Evolutionary conservation across 1,284 basidiomycete genomes (phyloP).

Genomic region (Cutaneotrichosporon sp.): DNA sequence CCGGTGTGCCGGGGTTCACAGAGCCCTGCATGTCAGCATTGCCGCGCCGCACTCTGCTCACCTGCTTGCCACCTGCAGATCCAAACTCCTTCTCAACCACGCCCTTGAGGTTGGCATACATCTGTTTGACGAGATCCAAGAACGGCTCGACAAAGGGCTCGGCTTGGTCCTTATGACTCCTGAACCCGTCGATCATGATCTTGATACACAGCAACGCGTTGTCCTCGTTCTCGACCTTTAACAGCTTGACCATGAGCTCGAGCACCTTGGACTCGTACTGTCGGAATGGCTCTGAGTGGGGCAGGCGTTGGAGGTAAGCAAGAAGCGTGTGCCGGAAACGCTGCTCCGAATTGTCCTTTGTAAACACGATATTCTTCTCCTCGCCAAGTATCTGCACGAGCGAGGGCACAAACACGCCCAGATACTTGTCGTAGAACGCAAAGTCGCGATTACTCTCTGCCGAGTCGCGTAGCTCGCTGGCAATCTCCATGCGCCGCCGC

Average conservation of each 20-base stretch:
- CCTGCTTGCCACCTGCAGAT: slow-evolving; percentile 24
- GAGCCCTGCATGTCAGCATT: slow-evolving; percentile 5
- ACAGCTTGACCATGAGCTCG: slow-evolving; percentile 67
- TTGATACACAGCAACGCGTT: slow-evolving; percentile 90
- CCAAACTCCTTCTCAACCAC: slow-evolving; percentile 72
- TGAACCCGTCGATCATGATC: slow-evolving; percentile 69
- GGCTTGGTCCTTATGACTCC: slow-evolving; percentile 57
- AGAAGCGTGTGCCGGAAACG: slow-evolving; percentile 78
- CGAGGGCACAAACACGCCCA: slow-evolving; percentile 61
- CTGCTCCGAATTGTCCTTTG: slow-evolving; percentile 71
- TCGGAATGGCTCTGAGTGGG: slow-evolving; percentile 72
- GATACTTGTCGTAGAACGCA: slow-evolving; percentile 63
- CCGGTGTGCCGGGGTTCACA: slow-evolving; percentile 7
- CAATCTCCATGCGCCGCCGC: slow-evolving; percentile 40
- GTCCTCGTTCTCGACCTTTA: slow-evolving; percentile 93
- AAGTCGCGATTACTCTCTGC: slow-evolving; percentile 77
- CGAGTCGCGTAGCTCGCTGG: slow-evolving; percentile 77
- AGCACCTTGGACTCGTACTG: slow-evolving; percentile 67
- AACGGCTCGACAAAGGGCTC: slow-evolving; percentile 78
- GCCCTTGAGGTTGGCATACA: slow-evolving; percentile 69
- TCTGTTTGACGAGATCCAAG: slow-evolving; percentile 66
- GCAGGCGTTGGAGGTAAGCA: slow-evolving; percentile 83
- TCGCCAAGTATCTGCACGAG: slow-evolving; percentile 72
- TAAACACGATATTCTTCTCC: slow-evolving; percentile 65
- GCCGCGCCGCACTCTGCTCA: slow-evolving; percentile 8